phyloP scores from a whole-genome alignment of 1,139 yeast species.

The Saccharomyces hybrid region DNA sequence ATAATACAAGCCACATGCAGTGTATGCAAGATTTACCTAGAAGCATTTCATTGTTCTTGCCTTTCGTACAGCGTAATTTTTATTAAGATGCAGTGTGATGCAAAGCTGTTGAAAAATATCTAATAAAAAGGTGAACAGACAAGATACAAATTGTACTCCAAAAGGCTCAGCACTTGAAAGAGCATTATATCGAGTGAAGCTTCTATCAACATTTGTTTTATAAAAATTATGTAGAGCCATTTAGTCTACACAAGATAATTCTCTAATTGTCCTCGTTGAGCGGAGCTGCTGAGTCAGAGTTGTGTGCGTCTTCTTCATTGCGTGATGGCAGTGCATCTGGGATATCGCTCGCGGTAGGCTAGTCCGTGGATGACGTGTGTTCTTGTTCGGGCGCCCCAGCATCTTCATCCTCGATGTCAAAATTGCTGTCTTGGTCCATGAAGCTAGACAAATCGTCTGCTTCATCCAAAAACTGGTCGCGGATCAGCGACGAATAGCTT shows the following conservation, averaged over 20 bases:
- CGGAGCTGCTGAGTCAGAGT: not conserved
- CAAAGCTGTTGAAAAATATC: too few species aligned
- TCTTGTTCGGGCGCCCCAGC: constrained; percentile 16
- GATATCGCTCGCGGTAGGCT: not conserved
- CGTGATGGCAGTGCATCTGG: not conserved
- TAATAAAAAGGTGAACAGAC: too few species aligned
- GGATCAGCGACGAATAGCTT: constrained; percentile 27
- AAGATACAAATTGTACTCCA: too few species aligned
- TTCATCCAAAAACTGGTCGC: constrained; percentile 30
- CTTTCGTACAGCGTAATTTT: too few species aligned
- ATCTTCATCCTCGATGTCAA: constrained; percentile 31
- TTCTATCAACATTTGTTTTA: not conserved
- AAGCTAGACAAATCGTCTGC: constrained; percentile 31
- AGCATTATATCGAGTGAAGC: not conserved
- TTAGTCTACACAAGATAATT: not conserved
- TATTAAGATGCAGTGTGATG: too few species aligned
- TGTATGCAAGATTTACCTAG: not conserved
- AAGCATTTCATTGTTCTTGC: not conserved
- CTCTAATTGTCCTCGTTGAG: not conserved
- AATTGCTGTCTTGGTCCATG: constrained; percentile 29
- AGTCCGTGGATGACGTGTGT: constrained; percentile 13
- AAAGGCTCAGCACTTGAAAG: too few species aligned
- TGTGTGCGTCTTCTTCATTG: not conserved
- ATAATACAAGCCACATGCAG: not conserved
- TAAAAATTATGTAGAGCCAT: not conserved